phyloP scores from a whole-genome alignment of 2,329 filamentous ascomycete genomes.

The Phialophora expanda region DNA sequence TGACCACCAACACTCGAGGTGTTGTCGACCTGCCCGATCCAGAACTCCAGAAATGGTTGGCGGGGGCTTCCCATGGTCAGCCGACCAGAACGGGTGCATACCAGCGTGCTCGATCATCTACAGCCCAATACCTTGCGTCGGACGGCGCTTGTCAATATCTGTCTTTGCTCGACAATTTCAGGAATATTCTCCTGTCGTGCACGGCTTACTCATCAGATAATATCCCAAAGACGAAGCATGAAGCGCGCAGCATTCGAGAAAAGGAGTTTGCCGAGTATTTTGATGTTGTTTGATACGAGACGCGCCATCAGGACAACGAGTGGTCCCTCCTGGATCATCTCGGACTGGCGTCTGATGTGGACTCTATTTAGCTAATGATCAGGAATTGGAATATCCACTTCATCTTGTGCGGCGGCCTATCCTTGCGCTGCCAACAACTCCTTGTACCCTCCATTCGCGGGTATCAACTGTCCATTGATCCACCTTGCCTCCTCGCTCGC shows the following conservation, averaged over 20 bases:
- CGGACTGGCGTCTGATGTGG: neutral
- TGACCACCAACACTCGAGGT: neutral
- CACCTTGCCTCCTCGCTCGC: conserved; percentile 54
- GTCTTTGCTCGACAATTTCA: neutral
- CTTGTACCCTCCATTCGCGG: conserved; percentile 43
- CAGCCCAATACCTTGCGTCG: neutral
- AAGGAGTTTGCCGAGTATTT: neutral
- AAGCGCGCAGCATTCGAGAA: neutral
- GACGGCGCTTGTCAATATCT: neutral
- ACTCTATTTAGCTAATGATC: neutral
- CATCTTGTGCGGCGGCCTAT: conserved; percentile 27
- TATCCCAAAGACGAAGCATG: neutral
- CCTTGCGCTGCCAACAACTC: conserved; percentile 23
- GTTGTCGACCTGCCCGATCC: neutral
- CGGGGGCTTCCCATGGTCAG: neutral
- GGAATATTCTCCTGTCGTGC: conserved; percentile 9
- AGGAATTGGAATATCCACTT: neutral
- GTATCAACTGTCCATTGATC: conserved; percentile 54
- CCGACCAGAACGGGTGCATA: neutral
- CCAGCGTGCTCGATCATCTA: neutral
- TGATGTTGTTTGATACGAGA: conserved; percentile 1
- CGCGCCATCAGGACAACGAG: neutral
- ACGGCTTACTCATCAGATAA: conserved; percentile 11
- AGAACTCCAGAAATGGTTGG: neutral
- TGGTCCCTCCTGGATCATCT: neutral